Evolutionary conservation across 23 red algal genomes (phyloP).

Genomic region (Gracilaria domingensis): DNA sequence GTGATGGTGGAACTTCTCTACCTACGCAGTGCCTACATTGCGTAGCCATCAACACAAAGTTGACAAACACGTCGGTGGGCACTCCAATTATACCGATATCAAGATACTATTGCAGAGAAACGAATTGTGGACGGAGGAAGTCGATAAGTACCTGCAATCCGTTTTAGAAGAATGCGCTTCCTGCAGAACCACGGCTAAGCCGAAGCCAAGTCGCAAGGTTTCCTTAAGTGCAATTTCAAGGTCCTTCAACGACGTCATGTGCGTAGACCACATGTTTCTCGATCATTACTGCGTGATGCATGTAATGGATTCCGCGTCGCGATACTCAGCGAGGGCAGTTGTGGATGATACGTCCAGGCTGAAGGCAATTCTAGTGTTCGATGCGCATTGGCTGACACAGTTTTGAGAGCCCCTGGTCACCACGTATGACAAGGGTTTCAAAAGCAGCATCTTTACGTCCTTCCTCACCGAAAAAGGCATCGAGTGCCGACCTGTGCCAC

Average conservation of each 20-base stretch:
- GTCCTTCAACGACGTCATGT: neutral
- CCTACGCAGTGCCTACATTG: too few relatives aligned
- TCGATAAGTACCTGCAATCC: constrained; percentile 8
- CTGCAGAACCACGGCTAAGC: neutral
- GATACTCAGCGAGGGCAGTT: neutral
- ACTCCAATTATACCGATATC: constrained; percentile 18
- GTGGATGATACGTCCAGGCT: too few relatives aligned
- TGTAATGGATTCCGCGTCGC: neutral
- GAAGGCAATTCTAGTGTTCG: too few relatives aligned
- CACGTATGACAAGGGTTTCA: too few relatives aligned
- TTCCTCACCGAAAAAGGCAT: too few relatives aligned
- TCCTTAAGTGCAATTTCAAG: constrained; percentile 1
- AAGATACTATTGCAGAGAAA: constrained; percentile 22
- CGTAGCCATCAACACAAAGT: too few relatives aligned
- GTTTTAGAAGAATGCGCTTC: neutral
- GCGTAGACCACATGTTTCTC: constrained; percentile 22
- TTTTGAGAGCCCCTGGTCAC: too few relatives aligned
- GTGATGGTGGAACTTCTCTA: too few relatives aligned
- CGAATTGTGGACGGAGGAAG: neutral
- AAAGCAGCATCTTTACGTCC: too few relatives aligned
- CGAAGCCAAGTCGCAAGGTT: neutral
- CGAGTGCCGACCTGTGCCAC: neutral
- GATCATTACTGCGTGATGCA: neutral
- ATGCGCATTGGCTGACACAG: too few relatives aligned
- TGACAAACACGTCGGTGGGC: constrained; percentile 40